Base-by-base conservation (phyloP, 2,329 filamentous ascomycete species). In the Emmonsiellopsis sp. region DNA sequence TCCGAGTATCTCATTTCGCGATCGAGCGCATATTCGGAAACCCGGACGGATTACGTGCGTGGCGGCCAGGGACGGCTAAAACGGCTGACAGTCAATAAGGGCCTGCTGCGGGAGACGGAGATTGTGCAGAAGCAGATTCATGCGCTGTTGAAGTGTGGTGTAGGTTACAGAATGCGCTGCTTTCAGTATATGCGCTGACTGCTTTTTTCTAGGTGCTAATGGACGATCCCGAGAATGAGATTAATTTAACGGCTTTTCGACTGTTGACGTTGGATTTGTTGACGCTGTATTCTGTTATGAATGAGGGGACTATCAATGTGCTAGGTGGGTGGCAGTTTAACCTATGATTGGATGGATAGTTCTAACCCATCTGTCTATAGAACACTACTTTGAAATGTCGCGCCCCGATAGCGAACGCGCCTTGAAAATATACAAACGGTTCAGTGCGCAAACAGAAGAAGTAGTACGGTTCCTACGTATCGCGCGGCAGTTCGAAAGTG, bases 341-440 rank as follows among this genome's bases (percentile, higher is more conserved):
- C 20, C 11, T 35, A 32, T 26, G 10, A 5, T 35, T 55, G 2
- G 41, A 44, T 34, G 7, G 2, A 31, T 16, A n/a, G 16, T 26
- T 26, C 50, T 5, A 45, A 50, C 49, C 30, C 8, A 43, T 26
- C 34, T 52, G 13, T 26, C 31, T 47, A 20, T 58, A 94, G 90
- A 93, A 62, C 89, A 94, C 70, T 98, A 97, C 71, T 98, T 98
- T 64, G 93, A 98, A 73, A 92, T 98, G 86, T 96, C 93, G 50
- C 89, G 88, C 65, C 80, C 88, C 30, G 93, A 98, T 70, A 94
- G 93, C 55, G 89, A 96, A 69, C 82, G 91, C 58, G 90, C 93
- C 54, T 83, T 98, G 73, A 80, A 84, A 56, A 92, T 98, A 57
- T 98, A 98, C 73, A 88, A 91, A 66, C 86, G 80, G 13, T 98